phyloP scores from a whole-genome alignment of 1,284 basidiomycete species.

The Apiotrichum brassicae region DNA sequence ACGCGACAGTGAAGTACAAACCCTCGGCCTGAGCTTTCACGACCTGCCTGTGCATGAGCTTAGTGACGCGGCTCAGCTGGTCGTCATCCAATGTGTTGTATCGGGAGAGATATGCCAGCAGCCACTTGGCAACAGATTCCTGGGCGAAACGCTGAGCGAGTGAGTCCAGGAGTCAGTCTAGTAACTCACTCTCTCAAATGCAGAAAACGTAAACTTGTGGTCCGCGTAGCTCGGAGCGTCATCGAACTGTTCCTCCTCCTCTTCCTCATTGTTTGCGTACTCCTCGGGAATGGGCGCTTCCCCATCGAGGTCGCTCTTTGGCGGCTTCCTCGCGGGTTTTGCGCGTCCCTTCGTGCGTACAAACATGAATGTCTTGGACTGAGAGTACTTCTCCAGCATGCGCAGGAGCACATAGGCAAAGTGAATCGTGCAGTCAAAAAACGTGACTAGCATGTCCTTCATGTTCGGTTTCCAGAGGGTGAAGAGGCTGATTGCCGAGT shows the following conservation, averaged over 20 bases:
- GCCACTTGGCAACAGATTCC: slow-evolving; percentile 71
- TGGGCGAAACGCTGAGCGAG: slow-evolving; percentile 76
- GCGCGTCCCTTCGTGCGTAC: slow-evolving; percentile 62
- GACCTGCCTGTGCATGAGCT: slow-evolving; percentile 78
- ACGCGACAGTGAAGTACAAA: slow-evolving; percentile 85
- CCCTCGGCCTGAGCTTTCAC: slow-evolving; percentile 83
- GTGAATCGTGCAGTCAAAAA: slow-evolving; percentile 75
- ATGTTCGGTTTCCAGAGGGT: slow-evolving; percentile 51
- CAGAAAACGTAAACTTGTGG: slow-evolving; percentile 80
- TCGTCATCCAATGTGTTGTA: slow-evolving; percentile 77
- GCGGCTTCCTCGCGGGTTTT: slow-evolving; percentile 53
- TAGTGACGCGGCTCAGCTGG: slow-evolving; percentile 77
- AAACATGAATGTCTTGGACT: slow-evolving; percentile 64
- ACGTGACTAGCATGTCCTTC: slow-evolving; percentile 57
- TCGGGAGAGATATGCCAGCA: slow-evolving; percentile 69
- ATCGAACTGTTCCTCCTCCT: slow-evolving; percentile 53
- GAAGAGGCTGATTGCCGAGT: slow-evolving; percentile 71
- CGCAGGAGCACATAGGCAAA: slow-evolving; percentile 72
- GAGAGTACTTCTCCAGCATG: slow-evolving; percentile 82
- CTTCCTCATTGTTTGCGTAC: slow-evolving; percentile 45
- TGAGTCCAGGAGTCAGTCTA: no score
- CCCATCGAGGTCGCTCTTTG: slow-evolving; percentile 23
- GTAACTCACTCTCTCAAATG: slow-evolving; percentile 71
- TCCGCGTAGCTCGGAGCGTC: slow-evolving; percentile 63
- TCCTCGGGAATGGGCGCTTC: slow-evolving; percentile 32